Evolutionary conservation across 2,329 filamentous ascomycete species (phyloP).

Genomic region (Nemania abortiva): DNA sequence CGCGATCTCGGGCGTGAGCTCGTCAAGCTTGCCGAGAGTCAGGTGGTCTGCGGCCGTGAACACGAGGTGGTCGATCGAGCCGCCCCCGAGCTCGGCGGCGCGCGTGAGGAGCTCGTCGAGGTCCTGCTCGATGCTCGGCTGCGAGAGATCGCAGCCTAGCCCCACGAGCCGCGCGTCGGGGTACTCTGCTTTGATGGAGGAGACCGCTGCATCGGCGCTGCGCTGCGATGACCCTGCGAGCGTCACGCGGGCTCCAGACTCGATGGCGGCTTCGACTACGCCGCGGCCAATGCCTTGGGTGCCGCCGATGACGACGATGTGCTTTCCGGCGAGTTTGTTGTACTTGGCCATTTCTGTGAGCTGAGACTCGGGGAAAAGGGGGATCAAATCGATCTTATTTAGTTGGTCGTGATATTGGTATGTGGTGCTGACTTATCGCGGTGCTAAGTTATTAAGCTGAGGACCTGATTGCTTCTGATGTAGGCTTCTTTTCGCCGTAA

Average conservation of each 20-base stretch:
- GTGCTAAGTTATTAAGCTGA: background rate
- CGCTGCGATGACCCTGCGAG: constrained; percentile 42
- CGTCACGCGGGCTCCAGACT: constrained; percentile 45
- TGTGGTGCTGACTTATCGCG: background rate
- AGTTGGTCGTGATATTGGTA: background rate
- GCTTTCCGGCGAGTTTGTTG: constrained; percentile 50
- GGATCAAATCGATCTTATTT: background rate
- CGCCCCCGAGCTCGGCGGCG: constrained; percentile 22
- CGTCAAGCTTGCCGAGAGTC: constrained; percentile 36
- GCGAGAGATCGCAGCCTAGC: constrained; percentile 44
- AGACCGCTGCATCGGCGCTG: constrained; percentile 42
- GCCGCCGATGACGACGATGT: constrained; percentile 50
- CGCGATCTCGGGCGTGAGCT: constrained; percentile 47
- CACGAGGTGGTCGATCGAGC: constrained; percentile 49
- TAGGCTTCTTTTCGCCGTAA: background rate
- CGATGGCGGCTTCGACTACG: constrained; percentile 46
- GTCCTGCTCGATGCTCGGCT: constrained; percentile 42
- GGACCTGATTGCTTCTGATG: background rate
- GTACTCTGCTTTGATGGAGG: constrained; percentile 41
- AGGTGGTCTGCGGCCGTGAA: constrained; percentile 51
- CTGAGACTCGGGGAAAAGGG: background rate
- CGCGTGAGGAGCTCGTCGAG: constrained; percentile 43
- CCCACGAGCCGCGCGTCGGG: constrained; percentile 35
- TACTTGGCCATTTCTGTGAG: constrained; percentile 46
- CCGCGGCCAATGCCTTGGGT: constrained; percentile 48